These are phyloP conservation scores for Cladosporium sp. DNA, from an alignment of 2,329 filamentous ascomycete genomes.

Conservation along the genomic window DNA sequence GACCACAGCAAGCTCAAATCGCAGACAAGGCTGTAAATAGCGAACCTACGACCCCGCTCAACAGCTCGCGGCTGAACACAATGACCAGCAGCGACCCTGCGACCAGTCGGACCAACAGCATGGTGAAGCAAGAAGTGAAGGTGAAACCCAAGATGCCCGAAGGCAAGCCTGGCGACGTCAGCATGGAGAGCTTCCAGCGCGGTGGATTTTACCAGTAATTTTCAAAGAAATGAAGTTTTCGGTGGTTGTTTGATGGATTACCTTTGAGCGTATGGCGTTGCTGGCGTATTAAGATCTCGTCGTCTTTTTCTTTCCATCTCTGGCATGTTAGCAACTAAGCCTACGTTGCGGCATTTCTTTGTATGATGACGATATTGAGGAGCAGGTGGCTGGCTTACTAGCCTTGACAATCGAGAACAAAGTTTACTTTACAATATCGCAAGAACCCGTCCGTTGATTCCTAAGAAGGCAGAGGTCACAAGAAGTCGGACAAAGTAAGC, in stretches of 20 bases:
- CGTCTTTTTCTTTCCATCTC: too few relatives aligned
- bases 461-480: too few relatives aligned
- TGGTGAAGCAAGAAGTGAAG: slow-evolving; percentile 37
- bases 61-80: slow-evolving; percentile 50
- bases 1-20: slow-evolving; percentile 44
- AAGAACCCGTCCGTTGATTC: too few relatives aligned
- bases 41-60: slow-evolving; percentile 36
- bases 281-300: too few relatives aligned
- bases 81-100: slow-evolving; percentile 44
- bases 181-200: slow-evolving; percentile 67
- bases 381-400: too few relatives aligned
- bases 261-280: too few relatives aligned
- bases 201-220: slow-evolving; percentile 61
- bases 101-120: slow-evolving; percentile 39
- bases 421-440: too few relatives aligned
- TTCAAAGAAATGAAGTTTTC: not conserved
- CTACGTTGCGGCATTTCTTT: too few relatives aligned
- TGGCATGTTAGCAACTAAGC: too few relatives aligned
- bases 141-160: slow-evolving; percentile 32
- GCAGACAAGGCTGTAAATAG: slow-evolving; percentile 42
- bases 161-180: slow-evolving; percentile 61
- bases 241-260: not conserved
- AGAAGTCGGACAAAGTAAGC: too few relatives aligned
- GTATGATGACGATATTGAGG: too few relatives aligned
- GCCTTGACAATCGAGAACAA: too few relatives aligned